Evolutionary conservation across 768 basidiomycete genomes (phyloP), one percentile per base, ranked within the genome.

Genomic region (Steccherinum ochraceum): DNA sequence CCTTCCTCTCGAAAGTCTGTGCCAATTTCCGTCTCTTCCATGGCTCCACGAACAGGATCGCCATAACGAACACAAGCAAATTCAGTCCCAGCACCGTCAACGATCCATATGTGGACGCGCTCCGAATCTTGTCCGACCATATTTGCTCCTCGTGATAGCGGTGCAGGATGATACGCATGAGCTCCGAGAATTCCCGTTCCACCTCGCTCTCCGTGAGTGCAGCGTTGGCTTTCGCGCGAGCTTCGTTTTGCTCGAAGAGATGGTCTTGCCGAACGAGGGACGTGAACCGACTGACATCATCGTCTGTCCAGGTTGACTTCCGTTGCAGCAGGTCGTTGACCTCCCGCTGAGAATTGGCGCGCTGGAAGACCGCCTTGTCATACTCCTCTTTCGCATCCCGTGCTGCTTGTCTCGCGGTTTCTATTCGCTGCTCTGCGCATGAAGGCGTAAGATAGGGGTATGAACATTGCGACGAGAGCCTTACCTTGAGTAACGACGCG

Each of bases 91-190:
- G 76, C 49, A 83, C 94, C 4, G 83, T 84, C 52, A 97, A 72
- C 39, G 86, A 87, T 2, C 93, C 94, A 64, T 97, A 97, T 3
- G 96, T 97, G 55, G 90, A 93, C 23, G 88, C 86, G 58, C 89
- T 92, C 27, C 96, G 83, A 53, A 99, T 96, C 70, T 99, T 99
- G 74, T 99, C 95, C 48, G 90, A 93, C 96, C 96, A 99, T 2
- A 97, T 83, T 66, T 99, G 96, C 65, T 99, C 96, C 69, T 97
- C 95, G 70, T 98, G 95, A 67, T 98, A 98, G 35, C 95, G 79
- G 45, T 81, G 83, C 52, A 99, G 77, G 61, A 98, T 98, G 10
- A 79, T 74, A 50, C 83, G 83, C 86, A 95, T 89, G 56, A 97
- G 77, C 62, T 83, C 86, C 61, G 77, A 84, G 64, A 98, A 96